Conservation (phyloP, 2,329 filamentous ascomycete genomes). For the Botrytis fabae region DNA sequence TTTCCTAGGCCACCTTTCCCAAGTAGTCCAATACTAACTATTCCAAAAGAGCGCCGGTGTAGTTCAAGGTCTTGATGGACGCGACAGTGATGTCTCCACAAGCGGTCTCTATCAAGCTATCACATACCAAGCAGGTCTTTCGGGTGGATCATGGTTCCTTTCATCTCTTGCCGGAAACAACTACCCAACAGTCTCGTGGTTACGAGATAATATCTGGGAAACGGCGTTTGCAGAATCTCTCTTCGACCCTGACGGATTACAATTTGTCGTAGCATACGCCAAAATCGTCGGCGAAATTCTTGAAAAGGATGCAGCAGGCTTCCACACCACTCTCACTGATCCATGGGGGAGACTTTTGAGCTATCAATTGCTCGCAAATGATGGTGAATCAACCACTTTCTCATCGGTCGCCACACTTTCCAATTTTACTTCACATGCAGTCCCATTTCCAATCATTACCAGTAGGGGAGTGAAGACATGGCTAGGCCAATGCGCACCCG, state of each 20-base stretch:
- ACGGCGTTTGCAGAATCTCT: conserved; percentile 43
- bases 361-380: conserved; percentile 30
- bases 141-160: conserved; percentile 50
- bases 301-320: conserved; percentile 37
- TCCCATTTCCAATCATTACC: conserved; percentile 50
- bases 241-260: conserved; percentile 42
- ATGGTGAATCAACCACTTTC: conserved; percentile 29
- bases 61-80: conserved; percentile 41
- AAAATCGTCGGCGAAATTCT: conserved; percentile 31
- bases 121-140: conserved; percentile 49
- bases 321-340: conserved; percentile 36
- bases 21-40: not conserved
- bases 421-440: conserved; percentile 45
- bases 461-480: conserved; percentile 43
- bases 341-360: conserved; percentile 32
- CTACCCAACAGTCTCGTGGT: conserved; percentile 46
- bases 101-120: conserved; percentile 48
- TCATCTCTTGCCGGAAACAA: conserved; percentile 49
- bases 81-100: conserved; percentile 44
- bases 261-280: conserved; percentile 37
- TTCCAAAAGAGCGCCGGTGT: conserved; percentile 34
- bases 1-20: not conserved
- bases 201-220: conserved; percentile 46
- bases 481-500: conserved; percentile 43
- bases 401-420: conserved; percentile 37